Percentiles rank a stretch among this genome's conserved stretches.
phyloP scores from a whole-genome alignment of 2,329 filamentous ascomycete genomes.

The Sclerotinia sclerotiorum region DNA sequence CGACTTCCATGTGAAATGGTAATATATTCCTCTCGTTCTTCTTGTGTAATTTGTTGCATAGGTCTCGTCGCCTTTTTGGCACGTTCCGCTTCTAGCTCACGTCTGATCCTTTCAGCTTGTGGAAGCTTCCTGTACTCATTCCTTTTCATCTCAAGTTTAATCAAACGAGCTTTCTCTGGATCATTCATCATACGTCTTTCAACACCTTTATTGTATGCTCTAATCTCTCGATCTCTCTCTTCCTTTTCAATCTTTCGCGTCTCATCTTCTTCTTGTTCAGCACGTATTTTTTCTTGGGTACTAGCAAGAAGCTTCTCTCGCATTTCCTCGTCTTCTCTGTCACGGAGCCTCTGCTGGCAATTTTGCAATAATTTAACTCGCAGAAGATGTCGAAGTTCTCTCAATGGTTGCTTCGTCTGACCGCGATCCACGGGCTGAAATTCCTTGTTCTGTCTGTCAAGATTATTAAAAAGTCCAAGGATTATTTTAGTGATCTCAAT shows the following conservation, averaged over 20 bases:
- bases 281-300: background rate
- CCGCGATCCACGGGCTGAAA: background rate
- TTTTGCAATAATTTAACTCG: background rate
- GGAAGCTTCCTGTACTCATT: background rate
- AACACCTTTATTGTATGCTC: background rate
- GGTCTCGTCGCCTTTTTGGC: constrained; percentile 21
- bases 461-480: background rate
- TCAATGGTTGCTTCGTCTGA: constrained; percentile 1
- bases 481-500: background rate
- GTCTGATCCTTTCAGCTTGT: background rate
- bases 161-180: background rate
- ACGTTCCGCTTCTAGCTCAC: background rate
- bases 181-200: background rate
- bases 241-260: background rate
- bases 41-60: constrained; percentile 23
- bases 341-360: background rate
- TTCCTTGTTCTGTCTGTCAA: background rate
- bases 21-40: constrained; percentile 26
- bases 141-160: background rate
- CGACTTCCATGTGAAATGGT: background rate
- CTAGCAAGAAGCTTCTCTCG: background rate
- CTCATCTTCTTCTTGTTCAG: background rate
- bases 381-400: background rate
- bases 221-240: background rate
- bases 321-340: background rate